Evolutionary conservation across 805 yeast genomes (phyloP), one percentile per base, ranked within the genome.

Genomic region (Starmera pachycereana): DNA sequence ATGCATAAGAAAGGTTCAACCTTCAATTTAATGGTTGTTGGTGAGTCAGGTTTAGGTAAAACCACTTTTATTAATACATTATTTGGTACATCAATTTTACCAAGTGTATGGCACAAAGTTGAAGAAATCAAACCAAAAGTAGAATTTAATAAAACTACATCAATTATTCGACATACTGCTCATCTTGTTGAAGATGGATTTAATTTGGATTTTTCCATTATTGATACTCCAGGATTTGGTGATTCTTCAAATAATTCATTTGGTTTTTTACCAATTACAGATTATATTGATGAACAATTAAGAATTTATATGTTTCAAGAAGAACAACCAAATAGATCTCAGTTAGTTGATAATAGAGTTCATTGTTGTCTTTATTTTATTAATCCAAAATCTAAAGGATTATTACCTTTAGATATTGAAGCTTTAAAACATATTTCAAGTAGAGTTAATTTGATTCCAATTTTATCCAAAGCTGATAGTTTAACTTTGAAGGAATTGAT

Each of bases 331-430:
- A 60, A 70, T 47, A 71, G 90, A 40, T 38, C 47, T 44, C 58
- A 61, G 51, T 66, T 68, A 41, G 49, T 53, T 11, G 96, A 89
- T 54, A 63, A 71, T 47, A 71, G 95, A 40, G 80, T 90, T 32
- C 96, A 90, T 63, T 84, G 79, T 30, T 87, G 96, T 56, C 58
- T 90, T 35, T 90, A 87, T 63, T 84, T 90, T 56, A 67, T 90
- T 40, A 70, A 76, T 6, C 90, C 95, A 0, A 68, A 79, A 5
- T 76, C 78, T 33, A 72, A 69, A 44, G 72, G 78, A 4, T 58
- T 85, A 41, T 68, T 71, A 40, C 75, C 81, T 8, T 63, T 81
- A 39, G 96, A 89, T 58, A 69, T 85, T 44, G 78, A 72, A 46
- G 72, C 83, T 6, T 77, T 88, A 84, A 74, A 74, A 58, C 77